These are phyloP conservation scores for Lithospermum erythrorhizon DNA, from an alignment of 257 asterid genomes.

Conservation along the genomic window DNA sequence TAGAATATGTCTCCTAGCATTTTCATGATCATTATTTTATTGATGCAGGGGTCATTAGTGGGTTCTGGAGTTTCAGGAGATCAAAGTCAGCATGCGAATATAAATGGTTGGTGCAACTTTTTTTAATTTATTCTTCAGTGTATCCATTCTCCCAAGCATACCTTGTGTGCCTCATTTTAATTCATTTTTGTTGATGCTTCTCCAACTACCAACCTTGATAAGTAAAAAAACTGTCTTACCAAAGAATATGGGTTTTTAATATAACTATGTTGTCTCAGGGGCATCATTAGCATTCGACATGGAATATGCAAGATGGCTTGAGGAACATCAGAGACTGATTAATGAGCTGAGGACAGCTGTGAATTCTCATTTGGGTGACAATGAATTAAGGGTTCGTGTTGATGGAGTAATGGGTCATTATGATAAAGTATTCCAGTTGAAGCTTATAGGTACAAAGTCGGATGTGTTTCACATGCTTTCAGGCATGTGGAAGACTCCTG, in stretches of 20 bases:
- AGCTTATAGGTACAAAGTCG: constrained; percentile 49
- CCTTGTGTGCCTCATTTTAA: too few species aligned
- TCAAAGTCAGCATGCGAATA: constrained; percentile 34
- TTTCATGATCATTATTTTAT: neutral
- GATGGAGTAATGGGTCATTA: constrained; percentile 83
- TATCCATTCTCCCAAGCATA: too few species aligned
- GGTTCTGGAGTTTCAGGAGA: constrained; percentile 37
- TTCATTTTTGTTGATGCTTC: too few species aligned
- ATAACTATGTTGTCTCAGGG: constrained; percentile 22
- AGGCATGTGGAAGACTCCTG: constrained; percentile 95
- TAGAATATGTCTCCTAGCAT: neutral
- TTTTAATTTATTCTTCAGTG: neutral
- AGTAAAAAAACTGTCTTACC: neutral
- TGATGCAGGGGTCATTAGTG: constrained; percentile 35
- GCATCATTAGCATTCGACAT: constrained; percentile 67
- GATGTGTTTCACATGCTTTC: constrained; percentile 86
- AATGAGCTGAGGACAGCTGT: constrained; percentile 63
- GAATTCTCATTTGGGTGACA: constrained; percentile 46
- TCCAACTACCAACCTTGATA: neutral
- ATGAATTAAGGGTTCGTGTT: constrained; percentile 51
- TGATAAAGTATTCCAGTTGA: constrained; percentile 58
- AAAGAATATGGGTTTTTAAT: neutral
- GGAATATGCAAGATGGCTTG: constrained; percentile 80
- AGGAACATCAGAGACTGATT: constrained; percentile 59
- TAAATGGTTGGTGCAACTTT: constrained; percentile 46